phyloP scores from a whole-genome alignment of 495 filamentous ascomycete species.

The Xylaria palmicola region DNA sequence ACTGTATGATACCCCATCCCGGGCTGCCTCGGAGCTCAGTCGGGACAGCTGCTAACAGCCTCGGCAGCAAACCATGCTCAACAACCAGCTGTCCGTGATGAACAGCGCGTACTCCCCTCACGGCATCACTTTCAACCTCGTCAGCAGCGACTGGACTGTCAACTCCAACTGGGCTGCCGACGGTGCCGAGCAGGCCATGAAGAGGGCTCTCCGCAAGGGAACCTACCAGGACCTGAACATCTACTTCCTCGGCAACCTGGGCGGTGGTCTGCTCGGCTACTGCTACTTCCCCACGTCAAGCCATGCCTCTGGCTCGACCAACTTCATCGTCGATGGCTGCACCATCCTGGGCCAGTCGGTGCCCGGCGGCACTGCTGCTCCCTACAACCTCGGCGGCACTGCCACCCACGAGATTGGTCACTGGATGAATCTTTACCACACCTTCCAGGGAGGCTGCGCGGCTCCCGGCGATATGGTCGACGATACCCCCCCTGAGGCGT shows the following conservation, averaged over 20 bases:
- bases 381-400: slow-evolving; percentile 60
- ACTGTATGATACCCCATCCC: slow-evolving; percentile 35
- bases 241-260: slow-evolving; percentile 58
- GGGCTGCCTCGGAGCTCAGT: slow-evolving; percentile 14
- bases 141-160: slow-evolving; percentile 53
- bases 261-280: slow-evolving; percentile 52
- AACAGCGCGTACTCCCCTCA: slow-evolving; percentile 52
- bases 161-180: slow-evolving; percentile 57
- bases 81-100: slow-evolving; percentile 45
- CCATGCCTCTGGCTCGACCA: slow-evolving; percentile 31
- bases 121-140: slow-evolving; percentile 54
- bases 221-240: slow-evolving; percentile 61
- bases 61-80: slow-evolving; percentile 33
- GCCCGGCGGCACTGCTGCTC: slow-evolving; percentile 49
- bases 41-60: slow-evolving; percentile 10
- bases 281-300: slow-evolving; percentile 50
- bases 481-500: slow-evolving; percentile 58
- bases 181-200: slow-evolving; percentile 53
- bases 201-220: slow-evolving; percentile 58
- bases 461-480: slow-evolving; percentile 55
- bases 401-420: slow-evolving; percentile 66
- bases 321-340: slow-evolving; percentile 58
- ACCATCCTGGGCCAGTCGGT: slow-evolving; percentile 53
- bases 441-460: slow-evolving; percentile 62
- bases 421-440: slow-evolving; percentile 65